Base-by-base conservation (phyloP, 1,284 basidiomycete species). In the Golubevia sp. region DNA sequence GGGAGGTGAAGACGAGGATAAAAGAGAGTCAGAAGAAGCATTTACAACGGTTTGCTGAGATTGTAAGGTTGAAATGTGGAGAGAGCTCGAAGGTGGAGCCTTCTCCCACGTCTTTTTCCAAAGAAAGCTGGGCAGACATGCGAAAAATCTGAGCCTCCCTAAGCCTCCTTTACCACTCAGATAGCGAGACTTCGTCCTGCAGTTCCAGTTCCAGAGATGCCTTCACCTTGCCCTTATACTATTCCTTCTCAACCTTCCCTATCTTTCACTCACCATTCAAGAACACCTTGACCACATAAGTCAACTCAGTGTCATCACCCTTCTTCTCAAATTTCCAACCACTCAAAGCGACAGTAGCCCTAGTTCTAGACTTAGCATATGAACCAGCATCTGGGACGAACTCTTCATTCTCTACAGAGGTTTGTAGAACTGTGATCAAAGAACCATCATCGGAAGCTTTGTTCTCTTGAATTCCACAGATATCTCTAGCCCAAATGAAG, bases 401-500 rank as follows among this genome's bases (percentile, higher is more conserved):
- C 63, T 76, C 62, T 44, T 79, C 73, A 38, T 73, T 74, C 6
- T 63, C 55, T 38, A 74, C 71, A 11, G 67, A 60, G 11, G 71
- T 76, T 64, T 79, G 75, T 44, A 74, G 59, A 38, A 79, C 65
- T 15, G 54, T 58, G 48, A 73, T 70, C 30, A 59, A 50, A 38
- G 68, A 61, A 27, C 67, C 73, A 53, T 53, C 30, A 26, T 65
- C 55, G 49, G 49, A 52, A 51, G 68, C 53, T 54, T 26, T 49
- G 64, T 75, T 72, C 52, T 77, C 67, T 65, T 79, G 77, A 5
- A 77, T 63, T 56, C 73, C 76, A 8, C 67, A 71, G 55, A 79
- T 76, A 69, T 79, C 77, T 21, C 77, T 58, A 6, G 76, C 71
- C 75, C 75, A 79, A 23, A 79, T 67, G 56, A 79, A 77, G 70